These are phyloP conservation scores for Didymella segeticola DNA, from an alignment of 2,329 filamentous ascomycete species.

Conservation along the genomic window DNA sequence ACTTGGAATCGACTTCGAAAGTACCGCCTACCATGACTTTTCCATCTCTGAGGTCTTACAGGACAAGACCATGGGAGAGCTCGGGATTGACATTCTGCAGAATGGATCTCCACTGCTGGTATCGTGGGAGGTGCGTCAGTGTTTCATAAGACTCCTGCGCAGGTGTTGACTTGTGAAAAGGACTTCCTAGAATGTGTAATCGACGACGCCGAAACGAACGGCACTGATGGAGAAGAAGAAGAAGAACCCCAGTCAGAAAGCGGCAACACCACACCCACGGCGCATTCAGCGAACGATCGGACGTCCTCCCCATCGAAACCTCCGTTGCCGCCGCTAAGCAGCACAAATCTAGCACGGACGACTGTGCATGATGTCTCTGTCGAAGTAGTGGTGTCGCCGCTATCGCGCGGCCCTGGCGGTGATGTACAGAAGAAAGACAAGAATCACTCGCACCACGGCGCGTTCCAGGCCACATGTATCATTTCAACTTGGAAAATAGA, in stretches of 20 bases:
- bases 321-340: conserved; percentile 38
- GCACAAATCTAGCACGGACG: conserved; percentile 47
- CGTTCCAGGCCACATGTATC: conserved; percentile 74
- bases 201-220: conserved; percentile 41
- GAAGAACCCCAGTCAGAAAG: conserved; percentile 26
- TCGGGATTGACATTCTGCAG: conserved; percentile 76
- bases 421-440: conserved; percentile 21
- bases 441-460: conserved; percentile 28
- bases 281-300: conserved; percentile 15
- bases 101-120: conserved; percentile 64
- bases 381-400: conserved; percentile 69
- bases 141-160: not conserved
- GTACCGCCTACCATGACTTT: conserved; percentile 50
- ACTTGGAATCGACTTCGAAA: conserved; percentile 63
- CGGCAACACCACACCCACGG: conserved; percentile 41
- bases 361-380: conserved; percentile 67
- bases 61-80: conserved; percentile 70
- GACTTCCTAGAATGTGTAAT: conserved; percentile 54
- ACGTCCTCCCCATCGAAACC: conserved; percentile 9
- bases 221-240: conserved; percentile 20
- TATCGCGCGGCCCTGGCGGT: conserved; percentile 19
- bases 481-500: conserved; percentile 77
- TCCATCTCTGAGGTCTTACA: conserved; percentile 65
- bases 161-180: conserved; percentile 28
- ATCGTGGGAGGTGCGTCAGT: conserved; percentile 55